Evolutionary conservation across 1,139 yeast species (phyloP).

Genomic region (Diutina scorzettiae): DNA sequence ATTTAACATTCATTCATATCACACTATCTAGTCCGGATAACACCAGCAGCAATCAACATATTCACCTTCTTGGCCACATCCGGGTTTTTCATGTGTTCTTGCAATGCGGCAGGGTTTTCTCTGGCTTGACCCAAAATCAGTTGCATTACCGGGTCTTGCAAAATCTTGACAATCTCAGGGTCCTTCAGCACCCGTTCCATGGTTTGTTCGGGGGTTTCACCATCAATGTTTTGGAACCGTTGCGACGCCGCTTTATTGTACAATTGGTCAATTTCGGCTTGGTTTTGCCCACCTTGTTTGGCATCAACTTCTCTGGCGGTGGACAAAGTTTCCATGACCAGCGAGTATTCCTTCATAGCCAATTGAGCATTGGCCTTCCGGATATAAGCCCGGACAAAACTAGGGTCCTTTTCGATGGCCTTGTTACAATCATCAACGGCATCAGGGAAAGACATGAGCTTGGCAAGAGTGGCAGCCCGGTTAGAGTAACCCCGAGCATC

Average conservation of each 20-base stretch:
- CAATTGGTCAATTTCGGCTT: constrained; percentile 73
- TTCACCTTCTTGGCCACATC: constrained; percentile 82
- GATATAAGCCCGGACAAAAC: constrained; percentile 86
- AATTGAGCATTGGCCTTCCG: constrained; percentile 94
- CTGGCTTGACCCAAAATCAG: constrained; percentile 90
- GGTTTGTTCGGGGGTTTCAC: constrained; percentile 93
- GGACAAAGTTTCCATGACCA: constrained; percentile 72
- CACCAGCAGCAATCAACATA: constrained; percentile 91
- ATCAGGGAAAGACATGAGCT: constrained; percentile 94
- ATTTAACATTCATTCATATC: not conserved
- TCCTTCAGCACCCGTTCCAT: constrained; percentile 84
- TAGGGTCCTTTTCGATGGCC: constrained; percentile 83
- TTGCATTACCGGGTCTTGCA: constrained; percentile 97
- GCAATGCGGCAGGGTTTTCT: constrained; percentile 91
- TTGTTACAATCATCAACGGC: constrained; percentile 85
- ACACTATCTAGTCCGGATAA: constrained; percentile 73
- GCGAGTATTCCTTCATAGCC: constrained; percentile 78
- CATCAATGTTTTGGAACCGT: constrained; percentile 70
- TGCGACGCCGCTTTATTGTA: constrained; percentile 66
- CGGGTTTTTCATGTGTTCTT: constrained; percentile 97
- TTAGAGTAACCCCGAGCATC: constrained; percentile 97
- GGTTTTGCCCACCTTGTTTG: constrained; percentile 42
- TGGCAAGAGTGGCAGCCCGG: constrained; percentile 94
- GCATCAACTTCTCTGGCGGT: constrained; percentile 67
- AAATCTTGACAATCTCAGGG: constrained; percentile 83